Base-by-base conservation (phyloP, 495 filamentous ascomycete species). In the Penicillium odoratum region DNA sequence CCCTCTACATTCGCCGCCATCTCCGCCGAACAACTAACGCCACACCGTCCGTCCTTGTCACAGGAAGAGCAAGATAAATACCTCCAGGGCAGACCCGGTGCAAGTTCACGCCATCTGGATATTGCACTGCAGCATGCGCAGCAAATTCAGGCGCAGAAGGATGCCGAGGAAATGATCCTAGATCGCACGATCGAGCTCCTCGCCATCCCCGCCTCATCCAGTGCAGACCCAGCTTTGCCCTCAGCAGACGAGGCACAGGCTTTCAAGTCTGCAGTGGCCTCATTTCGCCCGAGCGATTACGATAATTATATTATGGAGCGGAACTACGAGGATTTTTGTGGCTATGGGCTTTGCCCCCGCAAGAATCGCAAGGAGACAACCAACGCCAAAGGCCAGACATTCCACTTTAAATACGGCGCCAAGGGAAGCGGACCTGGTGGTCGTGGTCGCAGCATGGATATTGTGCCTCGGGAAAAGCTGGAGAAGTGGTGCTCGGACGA, bases 211-310 rank as follows among this genome's bases (percentile, higher is more conserved):
- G 75, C 80, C 3, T 64, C 68, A 9, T 58, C 78, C 3, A 65
- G 72, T 15, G 76, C 82, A 56, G 75, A 85, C 66, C 82, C 90
- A 4, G 74, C 82, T 29, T 67, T 77, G 40, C 90, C 88, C 1
- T 78, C 82, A 3, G 58, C 78, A 3, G 51, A 71, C 45, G 90
- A 95, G 66, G 78, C 72, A 7, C 55, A 62, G 0, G 57, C 62
- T 6, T 80, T 97, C 73, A 86, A 86, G 56, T 48, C 70, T 0
- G 75, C 82, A 1, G 61, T 98, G 18, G 60, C 71, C 0, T 77
- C 80, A n/a, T 97, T 97, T 74, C 87, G 90, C 58, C 91, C 92
- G 2, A 70, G 78, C 16, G 93, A 98, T 71, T 96, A 93, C 75
- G 89, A 96, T 62, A 86, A 87, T 57, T 70, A 97, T 15, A 84